phyloP scores from a whole-genome alignment of 352 stramenopile species.

The Pythium angustatum region DNA sequence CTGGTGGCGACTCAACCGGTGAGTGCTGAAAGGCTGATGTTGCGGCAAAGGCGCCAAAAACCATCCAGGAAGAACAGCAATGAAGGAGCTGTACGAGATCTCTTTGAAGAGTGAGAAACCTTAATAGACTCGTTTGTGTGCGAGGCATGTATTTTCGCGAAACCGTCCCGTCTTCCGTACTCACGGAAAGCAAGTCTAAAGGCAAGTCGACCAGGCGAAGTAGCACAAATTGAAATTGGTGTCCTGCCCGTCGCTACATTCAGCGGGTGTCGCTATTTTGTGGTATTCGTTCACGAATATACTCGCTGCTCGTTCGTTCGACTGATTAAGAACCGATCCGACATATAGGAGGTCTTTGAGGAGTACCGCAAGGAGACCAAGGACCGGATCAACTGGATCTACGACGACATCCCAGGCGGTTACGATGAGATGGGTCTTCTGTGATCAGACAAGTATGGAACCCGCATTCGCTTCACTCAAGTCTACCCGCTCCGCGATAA shows the following conservation, averaged over 20 bases:
- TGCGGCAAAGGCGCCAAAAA: conserved; percentile 19
- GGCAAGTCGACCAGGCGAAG: conserved; percentile 17
- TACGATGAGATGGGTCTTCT: conserved; percentile 11
- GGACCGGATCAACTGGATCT: conserved; percentile 9
- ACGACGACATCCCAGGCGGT: conserved; percentile 6
- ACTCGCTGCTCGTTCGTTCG: conserved; percentile 14
- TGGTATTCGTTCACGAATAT: conserved; percentile 29
- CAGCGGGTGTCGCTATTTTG: conserved; percentile 18
- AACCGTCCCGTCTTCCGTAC: conserved; percentile 14
- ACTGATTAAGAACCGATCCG: conserved; percentile 1
- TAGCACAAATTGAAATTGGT: conserved; percentile 24
- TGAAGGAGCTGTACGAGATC: conserved; percentile 22
- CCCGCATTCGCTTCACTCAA: conserved; percentile 12
- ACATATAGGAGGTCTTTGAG: conserved; percentile 19
- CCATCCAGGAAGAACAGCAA: conserved; percentile 14
- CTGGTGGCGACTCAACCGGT: conserved; percentile 12
- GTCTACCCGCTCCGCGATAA: conserved; percentile 16
- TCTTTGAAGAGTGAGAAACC: conserved; percentile 15
- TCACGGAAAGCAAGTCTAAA: conserved; percentile 4
- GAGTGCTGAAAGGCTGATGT: conserved; percentile 18
- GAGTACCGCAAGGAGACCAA: conserved; percentile 6
- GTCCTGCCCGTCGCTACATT: conserved; percentile 19
- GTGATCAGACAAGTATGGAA: conserved; percentile 17
- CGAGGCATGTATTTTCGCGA: conserved; percentile 21
- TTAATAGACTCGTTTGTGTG: conserved; percentile 20